phyloP scores from a whole-genome alignment of 331 rosid species.

The Malus hybrid region DNA sequence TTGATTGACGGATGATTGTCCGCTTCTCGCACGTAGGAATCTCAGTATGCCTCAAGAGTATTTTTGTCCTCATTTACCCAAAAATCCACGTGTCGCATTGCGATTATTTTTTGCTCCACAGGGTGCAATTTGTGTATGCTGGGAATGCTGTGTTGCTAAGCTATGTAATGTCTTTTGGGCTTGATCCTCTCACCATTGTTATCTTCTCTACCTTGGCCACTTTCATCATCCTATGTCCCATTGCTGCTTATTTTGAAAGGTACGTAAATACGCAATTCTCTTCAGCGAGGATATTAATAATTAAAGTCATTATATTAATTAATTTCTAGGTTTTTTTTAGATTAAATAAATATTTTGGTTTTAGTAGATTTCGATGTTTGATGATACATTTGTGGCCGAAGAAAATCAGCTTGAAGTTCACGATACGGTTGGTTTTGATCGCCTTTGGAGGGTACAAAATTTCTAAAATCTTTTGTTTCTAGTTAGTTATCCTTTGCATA shows the following conservation, averaged over 20 bases:
- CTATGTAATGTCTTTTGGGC: constrained; percentile 61
- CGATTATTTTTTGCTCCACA: too few relatives aligned
- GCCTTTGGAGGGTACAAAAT: constrained; percentile 25
- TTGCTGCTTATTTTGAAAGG: constrained; percentile 26
- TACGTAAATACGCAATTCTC: too few relatives aligned
- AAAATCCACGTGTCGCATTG: too few relatives aligned
- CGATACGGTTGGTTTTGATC: constrained; percentile 16
- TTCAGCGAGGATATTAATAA: background rate
- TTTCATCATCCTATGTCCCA: constrained; percentile 57
- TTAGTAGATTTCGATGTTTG: background rate
- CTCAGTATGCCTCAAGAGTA: too few relatives aligned
- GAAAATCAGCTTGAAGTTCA: constrained; percentile 10
- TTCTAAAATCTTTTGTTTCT: background rate
- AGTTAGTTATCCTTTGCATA: background rate
- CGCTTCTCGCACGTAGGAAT: too few relatives aligned
- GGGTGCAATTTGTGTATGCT: constrained; percentile 55
- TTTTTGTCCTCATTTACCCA: too few relatives aligned
- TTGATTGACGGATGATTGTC: too few relatives aligned
- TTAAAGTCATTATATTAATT: background rate
- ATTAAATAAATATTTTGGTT: too few relatives aligned
- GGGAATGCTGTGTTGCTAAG: constrained; percentile 51
- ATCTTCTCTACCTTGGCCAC: constrained; percentile 54
- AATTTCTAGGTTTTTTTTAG: background rate
- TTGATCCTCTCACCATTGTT: constrained; percentile 48
- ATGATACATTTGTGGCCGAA: constrained; percentile 10